These are phyloP conservation scores for Pyrus hybrid DNA, from an alignment of 331 rosid genomes.

Conservation along the genomic window DNA sequence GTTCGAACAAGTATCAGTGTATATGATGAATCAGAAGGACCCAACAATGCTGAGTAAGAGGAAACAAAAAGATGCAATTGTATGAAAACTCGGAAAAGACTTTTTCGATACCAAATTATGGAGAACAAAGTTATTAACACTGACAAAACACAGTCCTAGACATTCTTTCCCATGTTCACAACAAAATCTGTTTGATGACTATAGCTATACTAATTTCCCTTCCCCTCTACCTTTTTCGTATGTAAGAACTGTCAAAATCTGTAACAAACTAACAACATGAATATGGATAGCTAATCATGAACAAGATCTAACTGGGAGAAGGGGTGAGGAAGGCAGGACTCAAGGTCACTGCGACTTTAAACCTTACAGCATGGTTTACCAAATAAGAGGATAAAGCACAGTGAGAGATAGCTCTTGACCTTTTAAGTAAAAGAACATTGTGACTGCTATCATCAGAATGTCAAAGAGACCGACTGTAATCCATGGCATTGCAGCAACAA, in stretches of 20 bases:
- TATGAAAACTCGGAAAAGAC: background rate
- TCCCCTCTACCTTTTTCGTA: background rate
- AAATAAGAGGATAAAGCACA: constrained; percentile 11
- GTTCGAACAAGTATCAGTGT: background rate
- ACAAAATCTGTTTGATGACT: background rate
- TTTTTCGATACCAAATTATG: background rate
- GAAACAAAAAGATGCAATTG: background rate
- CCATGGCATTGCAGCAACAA: constrained; percentile 98
- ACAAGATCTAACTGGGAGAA: background rate
- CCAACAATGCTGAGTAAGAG: background rate
- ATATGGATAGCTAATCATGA: background rate
- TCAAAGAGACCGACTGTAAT: constrained; percentile 72
- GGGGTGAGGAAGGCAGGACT: background rate
- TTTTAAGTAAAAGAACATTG: constrained; percentile 80
- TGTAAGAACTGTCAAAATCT: background rate
- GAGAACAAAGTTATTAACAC: background rate
- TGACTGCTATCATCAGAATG: constrained; percentile 66
- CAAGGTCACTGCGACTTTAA: background rate
- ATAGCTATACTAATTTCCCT: background rate
- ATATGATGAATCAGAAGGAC: background rate
- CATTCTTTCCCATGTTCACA: background rate
- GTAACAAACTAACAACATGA: background rate
- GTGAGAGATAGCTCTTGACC: constrained; percentile 36
- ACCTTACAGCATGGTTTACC: background rate
- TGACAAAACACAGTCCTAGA: background rate